phyloP scores from a whole-genome alignment of 2,329 filamentous ascomycete genomes.

The Fusarium verticillioides region DNA sequence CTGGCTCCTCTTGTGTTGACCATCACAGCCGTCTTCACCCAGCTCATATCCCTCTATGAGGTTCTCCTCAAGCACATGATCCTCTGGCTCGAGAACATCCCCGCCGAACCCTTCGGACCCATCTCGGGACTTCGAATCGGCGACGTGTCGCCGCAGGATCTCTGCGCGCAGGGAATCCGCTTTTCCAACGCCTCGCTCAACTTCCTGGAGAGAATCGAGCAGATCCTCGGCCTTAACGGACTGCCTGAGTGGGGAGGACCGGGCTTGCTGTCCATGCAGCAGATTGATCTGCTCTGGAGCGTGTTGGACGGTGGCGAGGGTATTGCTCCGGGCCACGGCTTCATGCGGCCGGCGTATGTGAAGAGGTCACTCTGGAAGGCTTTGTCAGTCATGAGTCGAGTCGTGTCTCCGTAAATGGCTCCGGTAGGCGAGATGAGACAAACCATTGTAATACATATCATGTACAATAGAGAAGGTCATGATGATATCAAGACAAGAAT shows the following conservation, averaged over 20 bases:
- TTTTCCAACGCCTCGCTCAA: not conserved
- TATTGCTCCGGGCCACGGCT: accelerated
- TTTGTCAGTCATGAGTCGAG: not conserved
- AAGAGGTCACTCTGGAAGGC: not conserved
- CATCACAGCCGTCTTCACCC: not conserved
- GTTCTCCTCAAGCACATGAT: not conserved
- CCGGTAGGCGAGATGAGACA: not conserved
- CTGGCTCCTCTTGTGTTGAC: not conserved
- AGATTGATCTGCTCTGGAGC: not conserved
- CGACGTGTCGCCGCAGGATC: not conserved
- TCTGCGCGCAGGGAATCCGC: not conserved
- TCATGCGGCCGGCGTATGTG: not conserved
- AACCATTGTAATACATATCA: accelerated
- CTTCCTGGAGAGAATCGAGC: not conserved
- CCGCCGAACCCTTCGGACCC: not conserved
- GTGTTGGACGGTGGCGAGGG: not conserved
- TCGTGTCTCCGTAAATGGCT: not conserved
- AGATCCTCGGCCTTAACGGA: not conserved
- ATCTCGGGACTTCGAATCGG: not conserved
- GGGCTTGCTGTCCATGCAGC: not conserved
- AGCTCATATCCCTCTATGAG: not conserved
- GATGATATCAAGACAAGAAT: not conserved
- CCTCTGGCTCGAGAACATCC: not conserved
- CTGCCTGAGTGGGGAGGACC: not conserved
- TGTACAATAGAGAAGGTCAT: accelerated